Evolutionary conservation across 371 early-diverging fungal species (phyloP).

Genomic region (Nematocida sp.): DNA sequence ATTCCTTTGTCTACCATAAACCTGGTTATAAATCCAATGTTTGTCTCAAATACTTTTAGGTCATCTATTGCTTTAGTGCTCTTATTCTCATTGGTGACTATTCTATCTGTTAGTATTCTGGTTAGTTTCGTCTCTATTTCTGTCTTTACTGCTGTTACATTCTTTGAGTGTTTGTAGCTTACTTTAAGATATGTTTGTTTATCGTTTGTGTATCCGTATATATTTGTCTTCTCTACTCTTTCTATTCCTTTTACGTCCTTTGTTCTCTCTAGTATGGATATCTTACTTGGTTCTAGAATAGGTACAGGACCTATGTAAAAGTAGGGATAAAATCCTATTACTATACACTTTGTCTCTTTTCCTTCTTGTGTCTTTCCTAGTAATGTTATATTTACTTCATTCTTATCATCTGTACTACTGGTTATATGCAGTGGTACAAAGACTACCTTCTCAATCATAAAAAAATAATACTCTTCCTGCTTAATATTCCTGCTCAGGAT

Average conservation of each 20-base stretch:
- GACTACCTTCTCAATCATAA: too few species aligned
- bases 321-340: conserved; percentile 81
- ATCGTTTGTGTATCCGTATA: conserved; percentile 68
- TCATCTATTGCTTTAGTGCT: neutral
- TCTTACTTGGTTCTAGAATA: conserved; percentile 68
- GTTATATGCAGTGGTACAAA: conserved; percentile 39
- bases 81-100: neutral
- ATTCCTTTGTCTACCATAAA: conserved; percentile 92
- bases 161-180: conserved; percentile 66
- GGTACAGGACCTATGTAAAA: conserved; percentile 71
- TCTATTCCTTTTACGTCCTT: conserved; percentile 68
- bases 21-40: conserved; percentile 76
- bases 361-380: conserved; percentile 67
- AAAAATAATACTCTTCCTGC: too few species aligned
- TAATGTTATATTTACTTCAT: conserved; percentile 52
- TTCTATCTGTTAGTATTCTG: too few species aligned
- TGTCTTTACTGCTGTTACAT: conserved; percentile 58
- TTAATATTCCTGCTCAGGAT: too few species aligned
- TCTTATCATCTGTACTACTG: neutral
- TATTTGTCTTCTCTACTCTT: conserved; percentile 69
- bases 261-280: conserved; percentile 67
- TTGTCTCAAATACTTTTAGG: conserved; percentile 76
- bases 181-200: conserved; percentile 60
- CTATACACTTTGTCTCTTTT: conserved; percentile 78
- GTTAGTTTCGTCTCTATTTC: conserved; percentile 63